Evolutionary conservation across 2,329 filamentous ascomycete species (phyloP), one percentile per base, ranked within the genome.

Genomic region (Ilyonectria sp.): DNA sequence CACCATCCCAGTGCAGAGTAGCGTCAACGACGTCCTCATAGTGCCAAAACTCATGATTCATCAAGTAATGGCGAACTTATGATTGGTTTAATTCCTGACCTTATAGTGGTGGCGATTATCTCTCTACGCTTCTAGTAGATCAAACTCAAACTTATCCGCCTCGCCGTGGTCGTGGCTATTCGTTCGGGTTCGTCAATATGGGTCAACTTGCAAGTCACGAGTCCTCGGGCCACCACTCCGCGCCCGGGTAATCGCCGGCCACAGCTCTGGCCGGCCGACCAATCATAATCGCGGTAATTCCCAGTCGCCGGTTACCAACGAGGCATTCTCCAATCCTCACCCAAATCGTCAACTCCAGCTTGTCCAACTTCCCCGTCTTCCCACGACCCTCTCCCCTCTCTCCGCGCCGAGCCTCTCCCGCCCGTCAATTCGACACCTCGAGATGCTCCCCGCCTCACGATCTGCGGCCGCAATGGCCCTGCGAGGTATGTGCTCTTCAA

Each of bases 401-500:
- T 55, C 70, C 35, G 63, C 65, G 58, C 65, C 71, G 72, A 70
- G 69, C 65, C 53, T 54, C 52, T 58, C 62, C 65, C 65, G 69
- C 65, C 63, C 52, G 58, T 54, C 54, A 64, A 56, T 65, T 46
- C 44, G 17, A 43, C 56, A 54, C 35, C 49, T 63, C 76, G 78
- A 75, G 70, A 87, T 87, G 85, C 79, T 86, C 71, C 80, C 81
- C 65, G 83, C 84, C 66, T 79, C 84, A 78, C 85, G 86, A 81
- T 84, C 84, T 74, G 83, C 84, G 77, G 84, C 83, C 80, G 82
- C 85, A 74, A 82, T 86, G 82, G 84, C 85, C 75, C 80, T 87
- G 73, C 83, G 86, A 84, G 84, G 86, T 87, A 75, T 74, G 84
- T 75, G 23, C 55, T 40, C 53, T 8, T 37, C 59, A 55, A 63